These are phyloP conservation scores for Eucalyptus coolabah DNA, from an alignment of 345 rosid species.

Conservation along the genomic window DNA sequence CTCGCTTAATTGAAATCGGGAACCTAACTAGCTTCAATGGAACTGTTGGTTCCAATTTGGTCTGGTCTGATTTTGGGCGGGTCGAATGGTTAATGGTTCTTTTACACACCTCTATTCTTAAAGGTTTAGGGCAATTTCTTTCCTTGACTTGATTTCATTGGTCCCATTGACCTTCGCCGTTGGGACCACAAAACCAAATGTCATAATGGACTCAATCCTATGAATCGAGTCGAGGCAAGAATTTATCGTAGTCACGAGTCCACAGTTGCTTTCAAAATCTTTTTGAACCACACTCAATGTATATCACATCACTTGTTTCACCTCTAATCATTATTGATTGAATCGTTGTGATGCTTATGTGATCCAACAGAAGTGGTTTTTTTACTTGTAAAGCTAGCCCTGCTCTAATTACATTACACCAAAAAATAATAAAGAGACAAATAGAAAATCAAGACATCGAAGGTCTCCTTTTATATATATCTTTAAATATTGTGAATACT, in stretches of 20 bases:
- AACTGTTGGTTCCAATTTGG: accelerated
- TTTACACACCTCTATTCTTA: accelerated
- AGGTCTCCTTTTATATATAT: neutral
- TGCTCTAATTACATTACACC: neutral
- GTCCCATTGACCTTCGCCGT: accelerated
- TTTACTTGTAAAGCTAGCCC: neutral
- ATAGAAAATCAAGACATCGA: neutral
- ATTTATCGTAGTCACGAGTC: neutral
- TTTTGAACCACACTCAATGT: neutral
- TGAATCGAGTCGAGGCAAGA: accelerated
- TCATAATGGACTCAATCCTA: accelerated
- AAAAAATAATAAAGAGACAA: neutral
- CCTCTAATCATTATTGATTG: accelerated
- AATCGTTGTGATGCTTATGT: accelerated
- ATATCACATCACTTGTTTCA: neutral
- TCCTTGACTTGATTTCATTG: neutral
- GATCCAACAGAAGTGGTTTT: accelerated
- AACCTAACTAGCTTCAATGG: accelerated
- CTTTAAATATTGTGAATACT: neutral
- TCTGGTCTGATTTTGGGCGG: accelerated
- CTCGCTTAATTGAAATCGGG: accelerated
- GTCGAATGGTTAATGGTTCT: accelerated
- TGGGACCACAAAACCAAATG: neutral
- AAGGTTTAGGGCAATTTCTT: neutral
- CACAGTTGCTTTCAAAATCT: neutral